A percentile compares a stretch with the other conserved stretches of the same genome.
Conservation (phyloP, 108 stramenopile species). For the Mediolabrus comicus region DNA sequence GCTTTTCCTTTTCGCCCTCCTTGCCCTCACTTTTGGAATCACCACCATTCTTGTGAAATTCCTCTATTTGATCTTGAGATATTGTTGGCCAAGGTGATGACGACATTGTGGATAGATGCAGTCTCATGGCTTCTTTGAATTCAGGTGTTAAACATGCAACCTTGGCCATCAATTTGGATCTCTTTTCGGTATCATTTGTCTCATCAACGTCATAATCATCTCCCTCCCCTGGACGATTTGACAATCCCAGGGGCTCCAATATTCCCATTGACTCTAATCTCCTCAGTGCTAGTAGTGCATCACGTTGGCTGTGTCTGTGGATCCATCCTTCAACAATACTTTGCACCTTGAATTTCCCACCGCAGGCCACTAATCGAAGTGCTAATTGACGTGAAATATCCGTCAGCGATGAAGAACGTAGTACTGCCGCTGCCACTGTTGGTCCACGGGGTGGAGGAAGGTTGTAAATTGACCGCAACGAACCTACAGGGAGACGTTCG, state of each 20-base stretch:
- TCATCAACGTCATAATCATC: conserved; percentile 11
- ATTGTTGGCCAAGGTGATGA: conserved; percentile 44
- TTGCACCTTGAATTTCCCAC: conserved; percentile 32
- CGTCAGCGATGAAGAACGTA: conserved; percentile 34
- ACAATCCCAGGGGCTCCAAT: conserved; percentile 25
- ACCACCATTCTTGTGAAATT: conserved; percentile 6
- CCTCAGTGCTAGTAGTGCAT: conserved; percentile 25
- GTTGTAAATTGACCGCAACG: conserved; percentile 33
- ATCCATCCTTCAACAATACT: conserved; percentile 34
- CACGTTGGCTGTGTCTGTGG: conserved; percentile 18
- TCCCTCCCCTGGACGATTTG: conserved; percentile 11
- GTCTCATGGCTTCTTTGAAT: conserved; percentile 32
- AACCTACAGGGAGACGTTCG: conserved; percentile 22
- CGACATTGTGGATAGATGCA: conserved; percentile 28
- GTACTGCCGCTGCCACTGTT: conserved; percentile 28
- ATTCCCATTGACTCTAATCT: conserved; percentile 41
- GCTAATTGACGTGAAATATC: conserved; percentile 35
- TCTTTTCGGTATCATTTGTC: conserved; percentile 14
- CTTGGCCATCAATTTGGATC: conserved; percentile 29
- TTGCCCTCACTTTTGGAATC: background rate
- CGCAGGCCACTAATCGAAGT: conserved; percentile 39
- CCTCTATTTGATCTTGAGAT: conserved; percentile 28
- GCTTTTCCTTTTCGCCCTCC: conserved; percentile 19
- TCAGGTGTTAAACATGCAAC: conserved; percentile 28
- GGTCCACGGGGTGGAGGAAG: conserved; percentile 33